Evolutionary conservation across 129 eudicot genomes (phyloP).

Genomic region (Calendula officinalis): DNA sequence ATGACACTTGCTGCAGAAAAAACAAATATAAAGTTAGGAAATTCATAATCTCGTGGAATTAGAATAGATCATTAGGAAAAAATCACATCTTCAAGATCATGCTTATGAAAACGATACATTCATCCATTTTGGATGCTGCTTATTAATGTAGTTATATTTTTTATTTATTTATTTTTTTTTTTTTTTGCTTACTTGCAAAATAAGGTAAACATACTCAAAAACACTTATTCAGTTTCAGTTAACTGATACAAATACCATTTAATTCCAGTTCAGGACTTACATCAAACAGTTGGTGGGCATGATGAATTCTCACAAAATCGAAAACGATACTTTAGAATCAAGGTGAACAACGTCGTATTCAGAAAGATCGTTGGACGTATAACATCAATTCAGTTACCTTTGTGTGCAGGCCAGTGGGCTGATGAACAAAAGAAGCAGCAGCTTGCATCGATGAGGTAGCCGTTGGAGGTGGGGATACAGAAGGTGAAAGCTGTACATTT

Average conservation of each 20-base stretch:
- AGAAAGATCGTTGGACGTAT: background rate
- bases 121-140: background rate
- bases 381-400: constrained; percentile 35
- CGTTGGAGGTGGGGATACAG: constrained; percentile 29
- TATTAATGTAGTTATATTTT: background rate
- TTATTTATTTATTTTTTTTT: no score
- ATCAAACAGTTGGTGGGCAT: constrained; percentile 17
- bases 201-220: background rate
- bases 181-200: background rate
- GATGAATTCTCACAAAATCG: background rate
- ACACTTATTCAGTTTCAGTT: background rate
- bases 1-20: constrained; percentile 45
- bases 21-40: background rate
- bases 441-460: constrained; percentile 19
- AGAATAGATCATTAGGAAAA: background rate
- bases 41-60: constrained; percentile 14
- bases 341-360: background rate
- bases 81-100: background rate
- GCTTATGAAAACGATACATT: background rate
- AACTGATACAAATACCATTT: background rate
- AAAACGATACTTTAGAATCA: no score
- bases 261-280: background rate
- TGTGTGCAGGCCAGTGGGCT: constrained; percentile 21
- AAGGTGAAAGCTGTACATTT: constrained; percentile 24
- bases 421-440: constrained; percentile 24